phyloP scores from a whole-genome alignment of 169 alveolate genomes.

The Plasmodium gonderi region DNA sequence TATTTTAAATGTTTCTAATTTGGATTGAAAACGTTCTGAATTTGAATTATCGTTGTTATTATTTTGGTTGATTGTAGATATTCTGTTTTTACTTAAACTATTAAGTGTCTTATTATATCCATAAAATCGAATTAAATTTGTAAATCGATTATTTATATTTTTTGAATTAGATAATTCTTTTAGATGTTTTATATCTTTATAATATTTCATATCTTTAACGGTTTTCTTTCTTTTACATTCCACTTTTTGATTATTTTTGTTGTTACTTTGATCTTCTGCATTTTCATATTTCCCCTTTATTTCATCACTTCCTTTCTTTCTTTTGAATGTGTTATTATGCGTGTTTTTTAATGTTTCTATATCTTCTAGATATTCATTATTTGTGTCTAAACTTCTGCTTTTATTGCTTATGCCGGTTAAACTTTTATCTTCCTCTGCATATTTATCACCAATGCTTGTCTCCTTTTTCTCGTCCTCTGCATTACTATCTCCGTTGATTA shows the following conservation, averaged over 20 bases:
- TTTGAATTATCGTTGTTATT: neutral
- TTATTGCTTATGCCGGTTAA: neutral
- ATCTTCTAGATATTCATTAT: slow-evolving; percentile 4
- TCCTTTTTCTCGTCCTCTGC: slow-evolving; percentile 6
- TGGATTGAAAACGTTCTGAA: neutral
- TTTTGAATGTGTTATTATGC: neutral
- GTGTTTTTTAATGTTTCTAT: neutral
- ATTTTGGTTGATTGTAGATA: neutral
- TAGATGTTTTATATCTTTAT: slow-evolving; percentile 6
- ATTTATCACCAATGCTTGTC: neutral
- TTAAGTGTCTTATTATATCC: slow-evolving; percentile 2
- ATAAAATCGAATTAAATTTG: neutral
- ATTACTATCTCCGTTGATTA: neutral
- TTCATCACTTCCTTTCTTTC: neutral
- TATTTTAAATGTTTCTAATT: slow-evolving; percentile 27
- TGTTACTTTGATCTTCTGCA: neutral
- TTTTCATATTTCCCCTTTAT: neutral
- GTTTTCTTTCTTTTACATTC: slow-evolving; percentile 33
- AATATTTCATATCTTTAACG: slow-evolving; percentile 25
- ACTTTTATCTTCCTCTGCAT: neutral
- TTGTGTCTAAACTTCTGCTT: neutral
- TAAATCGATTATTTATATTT: neutral
- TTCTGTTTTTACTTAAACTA: neutral
- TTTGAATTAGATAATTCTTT: neutral
- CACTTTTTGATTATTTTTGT: neutral